A percentile compares a stretch with the other conserved stretches of the same genome.
Conservation (phyloP, 2,329 filamentous ascomycete genomes). For the Verticillium tricorpus region DNA sequence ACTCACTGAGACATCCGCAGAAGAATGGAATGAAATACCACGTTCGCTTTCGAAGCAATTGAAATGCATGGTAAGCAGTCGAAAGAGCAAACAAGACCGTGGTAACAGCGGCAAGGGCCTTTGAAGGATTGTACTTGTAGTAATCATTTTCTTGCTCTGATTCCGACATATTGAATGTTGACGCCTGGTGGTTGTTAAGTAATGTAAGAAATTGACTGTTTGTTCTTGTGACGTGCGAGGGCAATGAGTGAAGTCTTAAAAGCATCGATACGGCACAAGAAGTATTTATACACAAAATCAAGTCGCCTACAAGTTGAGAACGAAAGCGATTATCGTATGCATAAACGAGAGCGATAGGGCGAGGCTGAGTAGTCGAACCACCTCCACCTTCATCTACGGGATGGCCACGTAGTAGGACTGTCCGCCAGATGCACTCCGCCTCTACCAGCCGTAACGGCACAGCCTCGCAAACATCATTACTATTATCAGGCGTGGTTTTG, state of each 20-base stretch:
- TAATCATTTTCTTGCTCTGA: conserved; percentile 8
- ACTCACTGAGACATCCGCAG: conserved; percentile 47
- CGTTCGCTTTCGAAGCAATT: conserved; percentile 33
- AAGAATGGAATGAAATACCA: conserved; percentile 51
- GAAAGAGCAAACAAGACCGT: conserved; percentile 34
- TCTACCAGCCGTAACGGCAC: too few species aligned
- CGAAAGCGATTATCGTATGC: neutral
- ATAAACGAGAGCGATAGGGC: neutral
- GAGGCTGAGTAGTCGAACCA: too few species aligned
- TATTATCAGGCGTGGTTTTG: too few species aligned
- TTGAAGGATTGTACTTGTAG: conserved; percentile 45
- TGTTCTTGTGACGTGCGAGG: too few species aligned
- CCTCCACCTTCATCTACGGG: too few species aligned
- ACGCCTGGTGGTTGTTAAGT: too few species aligned
- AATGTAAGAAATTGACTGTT: neutral
- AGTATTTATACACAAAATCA: too few species aligned
- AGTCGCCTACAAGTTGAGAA: neutral
- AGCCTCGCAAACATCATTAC: too few species aligned
- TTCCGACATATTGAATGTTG: neutral
- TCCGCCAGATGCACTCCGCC: too few species aligned
- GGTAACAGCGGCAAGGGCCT: conserved; percentile 37
- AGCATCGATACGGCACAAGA: too few species aligned
- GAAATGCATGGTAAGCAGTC: conserved; percentile 31
- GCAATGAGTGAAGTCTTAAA: too few species aligned
- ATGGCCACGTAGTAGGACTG: too few species aligned